Conservation (phyloP, 495 filamentous ascomycete species). For the Glarea lozoyensis region DNA sequence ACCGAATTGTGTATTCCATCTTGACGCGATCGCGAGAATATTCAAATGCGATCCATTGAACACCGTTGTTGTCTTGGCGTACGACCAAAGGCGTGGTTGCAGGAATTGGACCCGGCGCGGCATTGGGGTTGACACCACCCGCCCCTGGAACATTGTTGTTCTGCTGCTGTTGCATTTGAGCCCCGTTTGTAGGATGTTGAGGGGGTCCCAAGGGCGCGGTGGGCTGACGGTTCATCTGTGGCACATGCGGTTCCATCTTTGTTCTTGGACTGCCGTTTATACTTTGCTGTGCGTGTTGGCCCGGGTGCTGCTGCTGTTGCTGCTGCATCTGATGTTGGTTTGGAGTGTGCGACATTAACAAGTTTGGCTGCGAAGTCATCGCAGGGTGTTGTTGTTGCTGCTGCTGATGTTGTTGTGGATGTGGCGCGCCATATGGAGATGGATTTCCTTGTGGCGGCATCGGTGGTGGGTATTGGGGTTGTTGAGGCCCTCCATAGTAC, state of each 20-base stretch:
- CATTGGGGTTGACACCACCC: conserved; percentile 67
- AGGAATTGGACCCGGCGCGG: conserved; percentile 97
- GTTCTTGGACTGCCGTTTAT: conserved; percentile 54
- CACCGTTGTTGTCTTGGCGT: conserved; percentile 89
- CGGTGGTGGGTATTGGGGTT: conserved; percentile 59
- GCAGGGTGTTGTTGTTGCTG: conserved; percentile 56
- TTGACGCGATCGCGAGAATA: conserved; percentile 97
- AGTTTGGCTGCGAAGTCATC: conserved; percentile 48
- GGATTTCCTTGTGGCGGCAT: conserved; percentile 55
- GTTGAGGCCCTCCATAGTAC: conserved; percentile 53
- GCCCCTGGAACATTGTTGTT: conserved; percentile 29
- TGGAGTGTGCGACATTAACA: conserved; percentile 63
- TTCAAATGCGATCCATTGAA: conserved; percentile 98
- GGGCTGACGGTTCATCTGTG: conserved; percentile 41
- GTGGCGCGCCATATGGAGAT: conserved; percentile 62
- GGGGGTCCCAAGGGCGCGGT: conserved; percentile 43
- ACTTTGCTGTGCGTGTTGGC: conserved; percentile 27
- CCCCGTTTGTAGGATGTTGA: conserved; percentile 36
- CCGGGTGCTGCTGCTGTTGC: conserved; percentile 46
- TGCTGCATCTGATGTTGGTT: conserved; percentile 43
- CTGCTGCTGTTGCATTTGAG: conserved; percentile 46
- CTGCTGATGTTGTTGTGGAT: conserved; percentile 66
- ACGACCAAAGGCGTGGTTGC: conserved; percentile 94
- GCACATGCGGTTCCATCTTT: conserved; percentile 53
- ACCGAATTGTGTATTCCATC: conserved; percentile 98